Evolutionary conservation across 2,329 filamentous ascomycete species (phyloP).

Genomic region (Sporothrix dimorphospora): DNA sequence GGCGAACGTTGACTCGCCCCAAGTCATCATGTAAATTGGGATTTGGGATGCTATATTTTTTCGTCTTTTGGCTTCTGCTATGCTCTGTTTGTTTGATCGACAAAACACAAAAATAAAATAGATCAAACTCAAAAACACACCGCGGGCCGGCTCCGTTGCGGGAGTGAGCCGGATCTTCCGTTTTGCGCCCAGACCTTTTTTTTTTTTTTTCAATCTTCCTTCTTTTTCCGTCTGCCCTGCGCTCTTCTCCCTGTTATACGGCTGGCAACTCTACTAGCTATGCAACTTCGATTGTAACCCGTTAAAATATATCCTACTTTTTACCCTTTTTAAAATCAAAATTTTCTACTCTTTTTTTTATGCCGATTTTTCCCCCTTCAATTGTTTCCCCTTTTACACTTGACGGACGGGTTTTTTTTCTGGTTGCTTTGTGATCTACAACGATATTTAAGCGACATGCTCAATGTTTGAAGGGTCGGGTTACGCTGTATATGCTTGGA

Average conservation of each 20-base stretch:
- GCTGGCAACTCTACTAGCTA: neutral
- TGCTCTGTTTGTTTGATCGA: constrained; percentile 21
- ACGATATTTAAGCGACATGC: neutral
- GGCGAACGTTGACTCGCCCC: constrained; percentile 84
- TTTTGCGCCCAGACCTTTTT: constrained; percentile 2
- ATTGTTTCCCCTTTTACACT: neutral
- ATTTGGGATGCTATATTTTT: constrained; percentile 15
- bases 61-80: neutral
- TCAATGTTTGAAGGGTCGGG: neutral
- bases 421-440: neutral
- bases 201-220: neutral
- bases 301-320: constrained; percentile 8
- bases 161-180: constrained; percentile 5
- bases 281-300: neutral
- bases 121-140: neutral
- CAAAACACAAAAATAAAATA: constrained; percentile 1
- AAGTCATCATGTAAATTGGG: constrained; percentile 64
- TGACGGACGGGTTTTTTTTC: neutral
- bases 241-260: neutral
- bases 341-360: neutral
- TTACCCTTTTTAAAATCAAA: neutral
- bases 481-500: neutral
- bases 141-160: constrained; percentile 2
- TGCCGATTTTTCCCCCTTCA: neutral
- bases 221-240: neutral